phyloP scores from a whole-genome alignment of 1,139 yeast species.

The Wickerhamomyces sp. region DNA sequence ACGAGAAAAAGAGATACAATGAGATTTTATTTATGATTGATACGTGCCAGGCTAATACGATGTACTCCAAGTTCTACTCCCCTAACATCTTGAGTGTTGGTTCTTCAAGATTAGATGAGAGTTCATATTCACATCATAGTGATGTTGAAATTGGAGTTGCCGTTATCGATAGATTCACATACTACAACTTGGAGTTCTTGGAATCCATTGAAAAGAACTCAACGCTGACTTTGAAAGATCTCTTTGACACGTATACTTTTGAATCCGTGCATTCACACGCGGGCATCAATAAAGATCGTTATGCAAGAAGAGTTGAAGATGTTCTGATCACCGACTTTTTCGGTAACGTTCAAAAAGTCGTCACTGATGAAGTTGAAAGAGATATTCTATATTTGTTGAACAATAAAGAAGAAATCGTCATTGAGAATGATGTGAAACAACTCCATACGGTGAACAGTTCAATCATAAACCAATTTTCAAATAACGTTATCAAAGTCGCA shows the following conservation, averaged over 20 bases:
- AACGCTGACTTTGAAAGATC: slow-evolving; percentile 67
- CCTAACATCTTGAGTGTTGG: slow-evolving; percentile 94
- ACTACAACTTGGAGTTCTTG: slow-evolving; percentile 82
- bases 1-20: slow-evolving; percentile 89
- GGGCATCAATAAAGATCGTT: slow-evolving; percentile 82
- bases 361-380: slow-evolving; percentile 43
- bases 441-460: slow-evolving; percentile 10
- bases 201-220: slow-evolving; percentile 78
- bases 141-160: slow-evolving; percentile 97
- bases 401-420: slow-evolving; percentile 9
- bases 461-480: slow-evolving; percentile 15
- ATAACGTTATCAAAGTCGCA: slow-evolving; percentile 12
- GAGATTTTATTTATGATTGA: slow-evolving; percentile 97
- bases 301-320: slow-evolving; percentile 58
- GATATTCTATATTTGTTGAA: slow-evolving; percentile 20
- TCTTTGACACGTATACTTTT: slow-evolving; percentile 78
- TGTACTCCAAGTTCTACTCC: slow-evolving; percentile 89
- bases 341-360: slow-evolving; percentile 85
- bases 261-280: slow-evolving; percentile 88
- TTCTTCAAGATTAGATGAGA: slow-evolving; percentile 82
- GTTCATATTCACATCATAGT: slow-evolving; percentile 92
- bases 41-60: slow-evolving; percentile 97
- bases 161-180: slow-evolving; percentile 93
- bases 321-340: slow-evolving; percentile 89
- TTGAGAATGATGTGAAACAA: slow-evolving; percentile 1